Base-by-base conservation (phyloP, 176 grass and related monocot species). In the Zizania latifolia region DNA sequence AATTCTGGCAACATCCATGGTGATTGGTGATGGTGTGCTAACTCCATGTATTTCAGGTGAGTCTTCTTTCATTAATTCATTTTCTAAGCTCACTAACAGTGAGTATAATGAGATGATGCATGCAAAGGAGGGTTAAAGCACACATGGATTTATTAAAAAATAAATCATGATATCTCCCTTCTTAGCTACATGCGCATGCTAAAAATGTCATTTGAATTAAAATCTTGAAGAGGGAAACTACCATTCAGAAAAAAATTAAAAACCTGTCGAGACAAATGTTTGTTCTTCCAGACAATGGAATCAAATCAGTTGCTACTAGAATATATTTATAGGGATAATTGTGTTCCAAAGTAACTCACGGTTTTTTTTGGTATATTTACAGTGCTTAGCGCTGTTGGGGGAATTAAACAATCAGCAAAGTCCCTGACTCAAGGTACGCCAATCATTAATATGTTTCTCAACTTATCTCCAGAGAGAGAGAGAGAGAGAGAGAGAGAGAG, bases 1-100 rank as follows among this genome's bases (percentile, higher is more conserved):
- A 56, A 83, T 93, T 43, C 71, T 93, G 19, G 91, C 83, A 33
- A 93, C 91, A 68, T 90, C 88, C 16, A 93, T 93, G 91, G 91
- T 93, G 53, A 93, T 93, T 69, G 91, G 91, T 44, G 91, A 93
- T 37, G 88, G 91, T 30, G 82, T 93, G 31, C 66, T 90, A 54
- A 93, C 91, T 72, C 91, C 87, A 72, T 88, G 63, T 63, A 90
- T 90, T 7, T 93, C 91, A 82, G 91, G 91, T 88, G 33, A 65
- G 36, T 62, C 54, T 24, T 39, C 44, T 61, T 72, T 23, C 9
- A n/a, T n/a, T n/a, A n/a, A n/a, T 7, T 14, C 29, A 3, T 69
- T 82, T 61, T 23, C 7, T 51, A 1, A 29, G 21, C 10, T 79
- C 21, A 71, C 15, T 31, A 70, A 53, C 12, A 23, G 8, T 57